phyloP scores from a whole-genome alignment of 1,284 basidiomycete genomes.

The Agaricales sp. region DNA sequence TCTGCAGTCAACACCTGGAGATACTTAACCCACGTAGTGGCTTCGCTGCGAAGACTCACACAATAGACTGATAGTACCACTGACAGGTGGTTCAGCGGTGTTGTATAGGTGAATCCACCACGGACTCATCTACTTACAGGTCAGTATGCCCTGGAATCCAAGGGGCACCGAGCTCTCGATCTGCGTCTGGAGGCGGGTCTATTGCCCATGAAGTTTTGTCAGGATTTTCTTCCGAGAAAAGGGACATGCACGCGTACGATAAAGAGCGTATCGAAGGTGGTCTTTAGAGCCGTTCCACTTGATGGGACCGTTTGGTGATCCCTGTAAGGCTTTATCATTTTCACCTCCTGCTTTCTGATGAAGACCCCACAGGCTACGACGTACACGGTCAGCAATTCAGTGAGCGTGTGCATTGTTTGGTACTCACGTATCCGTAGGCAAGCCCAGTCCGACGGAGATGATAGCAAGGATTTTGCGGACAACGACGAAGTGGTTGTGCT shows the following conservation, averaged over 20 bases:
- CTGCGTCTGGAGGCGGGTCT: conserved; percentile 12
- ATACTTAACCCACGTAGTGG: background rate
- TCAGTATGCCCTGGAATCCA: conserved; percentile 12
- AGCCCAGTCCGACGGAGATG: conserved; percentile 11
- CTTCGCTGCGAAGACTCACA: background rate
- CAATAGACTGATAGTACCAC: conserved; percentile 7
- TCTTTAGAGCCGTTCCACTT: conserved; percentile 12
- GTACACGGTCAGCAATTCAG: background rate
- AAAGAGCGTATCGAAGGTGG: conserved; percentile 12
- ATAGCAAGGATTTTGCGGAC: conserved; percentile 11
- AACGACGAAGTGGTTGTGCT: conserved; percentile 13
- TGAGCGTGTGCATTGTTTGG: background rate
- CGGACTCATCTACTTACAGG: conserved; percentile 6
- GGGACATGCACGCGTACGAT: conserved; percentile 10
- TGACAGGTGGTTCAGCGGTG: background rate
- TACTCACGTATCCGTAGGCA: conserved; percentile 10
- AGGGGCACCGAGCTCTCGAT: conserved; percentile 9
- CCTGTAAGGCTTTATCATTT: conserved; percentile 6
- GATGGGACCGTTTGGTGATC: conserved; percentile 7
- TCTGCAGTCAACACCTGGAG: background rate
- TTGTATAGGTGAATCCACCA: background rate
- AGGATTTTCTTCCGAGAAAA: too few species aligned
- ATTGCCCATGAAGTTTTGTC: background rate
- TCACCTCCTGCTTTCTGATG: conserved; percentile 10
- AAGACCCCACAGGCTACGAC: conserved; percentile 11